These are phyloP conservation scores for Suillus occidentalis DNA, from an alignment of 768 basidiomycete species.

Conservation along the genomic window DNA sequence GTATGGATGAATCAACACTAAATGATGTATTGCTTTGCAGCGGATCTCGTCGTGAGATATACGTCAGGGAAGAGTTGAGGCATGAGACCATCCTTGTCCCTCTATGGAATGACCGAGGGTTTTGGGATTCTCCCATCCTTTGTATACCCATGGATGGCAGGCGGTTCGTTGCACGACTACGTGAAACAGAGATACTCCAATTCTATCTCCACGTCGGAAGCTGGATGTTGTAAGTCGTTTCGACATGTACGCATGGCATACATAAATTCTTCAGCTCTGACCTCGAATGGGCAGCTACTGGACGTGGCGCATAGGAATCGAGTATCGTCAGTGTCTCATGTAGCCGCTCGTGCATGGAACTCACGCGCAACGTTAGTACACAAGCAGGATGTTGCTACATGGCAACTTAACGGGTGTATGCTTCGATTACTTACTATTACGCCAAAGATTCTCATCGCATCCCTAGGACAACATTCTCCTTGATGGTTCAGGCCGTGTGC, in stretches of 20 bases:
- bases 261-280: neutral
- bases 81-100: neutral
- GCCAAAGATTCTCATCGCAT: neutral
- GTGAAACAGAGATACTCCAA: neutral
- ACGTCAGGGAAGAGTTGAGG: neutral
- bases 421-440: neutral
- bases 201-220: neutral
- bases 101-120: neutral
- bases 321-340: neutral
- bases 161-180: neutral
- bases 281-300: neutral
- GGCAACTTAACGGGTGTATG: slow-evolving; percentile 1
- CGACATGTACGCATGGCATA: neutral
- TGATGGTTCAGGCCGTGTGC: neutral
- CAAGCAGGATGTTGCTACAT: neutral
- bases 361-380: neutral
- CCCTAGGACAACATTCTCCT: neutral
- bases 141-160: neutral
- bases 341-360: neutral
- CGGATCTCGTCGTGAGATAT: neutral
- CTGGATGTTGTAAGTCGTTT: neutral
- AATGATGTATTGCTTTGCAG: neutral
- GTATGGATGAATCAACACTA: neutral
- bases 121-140: neutral
- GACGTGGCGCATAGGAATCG: neutral